These are phyloP conservation scores for Paraphaeosphaeria sporulosa DNA, from an alignment of 2,329 filamentous ascomycete species.

Conservation along the genomic window DNA sequence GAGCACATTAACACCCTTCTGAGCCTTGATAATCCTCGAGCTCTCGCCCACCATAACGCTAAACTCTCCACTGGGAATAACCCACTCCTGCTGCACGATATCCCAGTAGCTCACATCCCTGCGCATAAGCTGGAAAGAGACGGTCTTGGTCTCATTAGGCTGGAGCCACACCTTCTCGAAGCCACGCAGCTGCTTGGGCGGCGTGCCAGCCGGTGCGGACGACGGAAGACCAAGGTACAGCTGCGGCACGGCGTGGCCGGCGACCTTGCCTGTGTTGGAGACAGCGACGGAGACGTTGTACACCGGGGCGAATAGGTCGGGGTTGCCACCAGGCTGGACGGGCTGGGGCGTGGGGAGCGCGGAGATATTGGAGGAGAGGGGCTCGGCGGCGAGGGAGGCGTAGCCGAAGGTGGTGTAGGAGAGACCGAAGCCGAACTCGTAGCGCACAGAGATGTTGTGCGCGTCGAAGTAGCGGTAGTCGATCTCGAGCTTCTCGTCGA, in stretches of 20 bases:
- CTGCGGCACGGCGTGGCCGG: conserved; percentile 63
- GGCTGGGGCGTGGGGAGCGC: conserved; percentile 57
- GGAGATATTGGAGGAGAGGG: conserved; percentile 64
- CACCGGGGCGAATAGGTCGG: conserved; percentile 70
- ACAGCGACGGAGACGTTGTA: conserved; percentile 73
- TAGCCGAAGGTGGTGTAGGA: conserved; percentile 79
- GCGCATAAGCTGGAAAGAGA: conserved; percentile 25
- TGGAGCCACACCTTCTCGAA: conserved; percentile 49
- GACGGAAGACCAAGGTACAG: conserved; percentile 62
- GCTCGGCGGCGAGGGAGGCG: conserved; percentile 66
- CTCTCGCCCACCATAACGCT: conserved; percentile 10
- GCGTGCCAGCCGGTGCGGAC: conserved; percentile 66
- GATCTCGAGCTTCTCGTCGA: conserved; percentile 71
- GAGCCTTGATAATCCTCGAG: conserved; percentile 6
- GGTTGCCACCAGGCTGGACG: conserved; percentile 54
- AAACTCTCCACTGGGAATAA: conserved; percentile 41
- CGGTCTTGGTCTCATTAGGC: conserved; percentile 17
- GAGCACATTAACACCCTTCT: conserved; percentile 11
- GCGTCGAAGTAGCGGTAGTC: conserved; percentile 81
- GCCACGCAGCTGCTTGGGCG: conserved; percentile 53
- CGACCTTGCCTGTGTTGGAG: conserved; percentile 69
- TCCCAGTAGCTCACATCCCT: conserved; percentile 36
- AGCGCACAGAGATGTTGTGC: conserved; percentile 70
- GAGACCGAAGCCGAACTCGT: conserved; percentile 82
- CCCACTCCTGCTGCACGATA: conserved; percentile 25